These are phyloP conservation scores for Aspergillus japonicus DNA, from an alignment of 2,329 filamentous ascomycete species.

Conservation along the genomic window DNA sequence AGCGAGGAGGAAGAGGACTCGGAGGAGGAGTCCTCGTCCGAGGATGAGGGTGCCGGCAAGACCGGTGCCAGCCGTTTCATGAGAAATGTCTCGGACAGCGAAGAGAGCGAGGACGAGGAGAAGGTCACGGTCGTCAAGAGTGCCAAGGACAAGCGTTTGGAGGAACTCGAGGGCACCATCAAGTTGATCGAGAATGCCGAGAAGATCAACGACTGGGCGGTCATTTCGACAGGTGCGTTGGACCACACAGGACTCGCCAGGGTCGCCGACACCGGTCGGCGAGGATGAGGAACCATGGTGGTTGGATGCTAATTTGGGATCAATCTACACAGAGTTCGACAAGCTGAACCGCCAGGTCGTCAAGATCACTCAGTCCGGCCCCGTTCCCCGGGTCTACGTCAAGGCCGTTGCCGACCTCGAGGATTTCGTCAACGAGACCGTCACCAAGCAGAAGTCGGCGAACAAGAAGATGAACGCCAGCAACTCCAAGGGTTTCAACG, in stretches of 20 bases:
- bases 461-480: constrained; percentile 99
- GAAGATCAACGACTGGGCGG: constrained; percentile 97
- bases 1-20: constrained; percentile 57
- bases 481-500: constrained; percentile 90
- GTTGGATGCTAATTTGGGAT: constrained; percentile 16
- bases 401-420: constrained; percentile 91
- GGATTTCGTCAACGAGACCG: constrained; percentile 88
- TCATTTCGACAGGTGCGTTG: constrained; percentile 78
- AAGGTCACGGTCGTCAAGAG: constrained; percentile 86
- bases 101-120: constrained; percentile 82
- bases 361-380: constrained; percentile 74
- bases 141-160: constrained; percentile 94
- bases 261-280: not conserved
- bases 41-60: constrained; percentile 56
- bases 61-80: constrained; percentile 81
- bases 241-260: not conserved
- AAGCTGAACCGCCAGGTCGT: constrained; percentile 84
- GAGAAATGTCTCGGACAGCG: constrained; percentile 71
- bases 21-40: constrained; percentile 52
- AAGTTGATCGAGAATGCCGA: constrained; percentile 92
- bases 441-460: constrained; percentile 92
- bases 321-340: constrained; percentile 69
- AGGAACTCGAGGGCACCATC: constrained; percentile 88
- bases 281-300: constrained; percentile 1
- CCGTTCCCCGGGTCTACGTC: constrained; percentile 86